Evolutionary conservation across 2,329 filamentous ascomycete genomes (phyloP).

Genomic region (Penicillium sp.): DNA sequence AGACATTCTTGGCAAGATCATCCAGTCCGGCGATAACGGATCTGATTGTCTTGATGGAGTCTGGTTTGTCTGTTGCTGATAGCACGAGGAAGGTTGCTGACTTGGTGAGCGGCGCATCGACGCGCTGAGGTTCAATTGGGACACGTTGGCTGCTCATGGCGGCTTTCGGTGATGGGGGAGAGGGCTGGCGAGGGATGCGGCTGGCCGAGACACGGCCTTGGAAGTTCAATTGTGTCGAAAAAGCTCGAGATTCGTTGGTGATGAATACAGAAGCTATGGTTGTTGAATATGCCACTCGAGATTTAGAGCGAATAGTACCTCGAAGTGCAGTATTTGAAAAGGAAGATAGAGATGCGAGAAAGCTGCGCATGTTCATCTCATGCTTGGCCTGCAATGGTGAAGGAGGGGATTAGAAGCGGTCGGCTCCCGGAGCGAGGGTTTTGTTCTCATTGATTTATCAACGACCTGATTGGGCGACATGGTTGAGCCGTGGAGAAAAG

Average conservation of each 20-base stretch:
- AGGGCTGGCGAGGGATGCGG: not conserved
- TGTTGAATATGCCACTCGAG: not conserved
- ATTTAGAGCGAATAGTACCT: not conserved
- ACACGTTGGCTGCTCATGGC: constrained; percentile 25
- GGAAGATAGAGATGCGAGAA: not conserved
- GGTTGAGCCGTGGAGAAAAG: not conserved
- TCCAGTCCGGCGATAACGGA: constrained; percentile 48
- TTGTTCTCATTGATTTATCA: not conserved
- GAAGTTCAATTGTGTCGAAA: not conserved
- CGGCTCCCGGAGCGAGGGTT: not conserved
- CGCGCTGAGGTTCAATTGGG: constrained; percentile 46
- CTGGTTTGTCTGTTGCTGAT: constrained; percentile 37
- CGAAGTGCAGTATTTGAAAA: not conserved
- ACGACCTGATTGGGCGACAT: not conserved
- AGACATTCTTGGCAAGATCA: constrained; percentile 55
- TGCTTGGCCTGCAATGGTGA: not conserved
- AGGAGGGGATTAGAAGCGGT: not conserved
- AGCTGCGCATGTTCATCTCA: constrained; percentile 2
- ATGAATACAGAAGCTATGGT: not conserved
- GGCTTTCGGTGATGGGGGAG: not conserved
- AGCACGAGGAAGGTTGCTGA: constrained; percentile 59
- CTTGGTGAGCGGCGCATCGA: constrained; percentile 55
- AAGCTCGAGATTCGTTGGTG: not conserved
- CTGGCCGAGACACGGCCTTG: not conserved
- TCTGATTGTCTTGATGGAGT: constrained; percentile 46